Conservation (phyloP, 163 green algal genomes). For the Chlorella variabilis region DNA sequence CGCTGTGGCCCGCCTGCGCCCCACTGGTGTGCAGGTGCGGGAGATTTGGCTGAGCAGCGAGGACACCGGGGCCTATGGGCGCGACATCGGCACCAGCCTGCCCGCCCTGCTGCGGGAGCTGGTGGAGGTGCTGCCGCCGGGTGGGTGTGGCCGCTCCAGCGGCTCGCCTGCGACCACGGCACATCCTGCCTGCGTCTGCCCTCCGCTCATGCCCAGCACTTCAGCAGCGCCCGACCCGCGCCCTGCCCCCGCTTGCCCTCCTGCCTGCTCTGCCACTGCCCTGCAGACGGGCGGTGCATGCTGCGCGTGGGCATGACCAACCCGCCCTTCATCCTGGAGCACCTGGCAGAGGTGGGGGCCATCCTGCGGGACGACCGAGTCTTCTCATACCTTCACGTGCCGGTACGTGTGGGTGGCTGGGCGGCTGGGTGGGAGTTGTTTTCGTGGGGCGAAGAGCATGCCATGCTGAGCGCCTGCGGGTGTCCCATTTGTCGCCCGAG, state of each 20-base stretch:
- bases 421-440: too few relatives aligned
- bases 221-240: too few relatives aligned
- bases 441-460: too few relatives aligned
- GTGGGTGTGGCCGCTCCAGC: not conserved
- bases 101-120: constrained; percentile 69
- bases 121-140: constrained; percentile 71
- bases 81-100: constrained; percentile 84
- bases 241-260: too few relatives aligned
- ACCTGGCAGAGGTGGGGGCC: constrained; percentile 71
- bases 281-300: constrained; percentile 74
- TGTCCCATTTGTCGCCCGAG: too few relatives aligned
- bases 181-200: not conserved
- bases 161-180: too few relatives aligned
- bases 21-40: constrained; percentile 62
- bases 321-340: constrained; percentile 93
- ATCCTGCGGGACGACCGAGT: constrained; percentile 71
- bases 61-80: constrained; percentile 84
- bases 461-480: too few relatives aligned
- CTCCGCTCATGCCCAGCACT: too few relatives aligned
- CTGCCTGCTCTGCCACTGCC: not conserved
- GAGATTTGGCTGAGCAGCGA: constrained; percentile 94
- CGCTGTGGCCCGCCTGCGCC: too few relatives aligned
- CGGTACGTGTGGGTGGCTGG: constrained; percentile 61
- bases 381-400: constrained; percentile 91
- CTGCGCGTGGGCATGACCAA: constrained; percentile 95